phyloP scores from a whole-genome alignment of 2,329 filamentous ascomycete genomes.

The Lecanicillium sp. region DNA sequence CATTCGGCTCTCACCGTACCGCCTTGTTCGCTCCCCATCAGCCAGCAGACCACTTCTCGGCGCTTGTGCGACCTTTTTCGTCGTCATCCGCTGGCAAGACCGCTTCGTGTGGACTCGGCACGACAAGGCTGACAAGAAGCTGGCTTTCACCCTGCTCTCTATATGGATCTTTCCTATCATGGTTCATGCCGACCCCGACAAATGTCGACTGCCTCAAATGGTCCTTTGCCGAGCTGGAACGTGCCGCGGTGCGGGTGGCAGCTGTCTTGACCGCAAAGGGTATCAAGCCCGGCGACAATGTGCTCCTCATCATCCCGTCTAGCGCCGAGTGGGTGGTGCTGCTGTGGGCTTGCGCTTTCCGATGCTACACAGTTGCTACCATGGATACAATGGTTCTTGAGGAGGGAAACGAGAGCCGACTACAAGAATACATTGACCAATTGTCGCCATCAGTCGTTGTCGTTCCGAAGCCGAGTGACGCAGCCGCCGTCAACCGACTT shows the following conservation, averaged over 20 bases:
- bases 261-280: not conserved
- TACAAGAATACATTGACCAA: not conserved
- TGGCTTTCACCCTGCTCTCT: not conserved
- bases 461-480: not conserved
- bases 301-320: not conserved
- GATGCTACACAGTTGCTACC: conserved; percentile 1
- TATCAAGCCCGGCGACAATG: not conserved
- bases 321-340: conserved; percentile 1
- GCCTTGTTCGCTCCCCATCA: no score
- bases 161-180: not conserved
- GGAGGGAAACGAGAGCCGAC: not conserved
- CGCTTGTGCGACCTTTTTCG: no score
- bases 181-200: conserved; percentile 1
- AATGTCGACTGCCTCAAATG: not conserved
- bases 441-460: conserved; percentile 1
- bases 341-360: conserved; percentile 2
- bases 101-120: no score
- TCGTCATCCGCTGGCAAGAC: no score
- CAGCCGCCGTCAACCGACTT: not conserved
- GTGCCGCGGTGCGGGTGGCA: not conserved
- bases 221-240: conserved; percentile 1
- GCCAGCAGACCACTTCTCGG: no score
- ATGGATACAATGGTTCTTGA: not conserved
- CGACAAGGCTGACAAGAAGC: not conserved
- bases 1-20: no score